phyloP scores from a whole-genome alignment of 1,284 basidiomycete genomes.

The Marasmius oreades region DNA sequence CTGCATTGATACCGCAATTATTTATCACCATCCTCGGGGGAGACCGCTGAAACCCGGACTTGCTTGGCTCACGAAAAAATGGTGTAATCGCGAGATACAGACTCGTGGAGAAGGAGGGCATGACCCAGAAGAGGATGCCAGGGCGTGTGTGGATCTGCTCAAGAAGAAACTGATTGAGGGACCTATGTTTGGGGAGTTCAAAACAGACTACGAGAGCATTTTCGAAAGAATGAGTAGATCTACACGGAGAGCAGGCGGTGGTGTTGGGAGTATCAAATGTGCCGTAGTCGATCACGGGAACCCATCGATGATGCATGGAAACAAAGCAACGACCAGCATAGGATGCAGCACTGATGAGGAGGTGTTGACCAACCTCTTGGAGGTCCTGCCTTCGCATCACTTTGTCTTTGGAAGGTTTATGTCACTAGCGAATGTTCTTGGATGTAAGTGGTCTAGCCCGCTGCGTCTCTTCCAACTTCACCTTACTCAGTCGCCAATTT shows the following conservation, averaged over 20 bases:
- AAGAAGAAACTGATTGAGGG: conserved; percentile 77
- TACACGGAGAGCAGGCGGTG: conserved; percentile 35
- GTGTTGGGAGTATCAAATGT: conserved; percentile 44
- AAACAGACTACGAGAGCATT: conserved; percentile 79
- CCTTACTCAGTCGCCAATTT: conserved; percentile 2
- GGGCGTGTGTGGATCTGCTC: conserved; percentile 80
- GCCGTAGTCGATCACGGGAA: conserved; percentile 86
- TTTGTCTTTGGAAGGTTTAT: conserved; percentile 83
- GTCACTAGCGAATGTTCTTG: conserved; percentile 68
- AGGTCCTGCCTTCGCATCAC: conserved; percentile 63
- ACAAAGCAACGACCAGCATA: conserved; percentile 73
- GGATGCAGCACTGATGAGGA: conserved; percentile 76
- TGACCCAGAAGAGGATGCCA: conserved; percentile 89
- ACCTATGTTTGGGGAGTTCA: conserved; percentile 83
- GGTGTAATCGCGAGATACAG: conserved; percentile 86
- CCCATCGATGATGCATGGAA: conserved; percentile 75
- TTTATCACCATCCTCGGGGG: conserved; percentile 88
- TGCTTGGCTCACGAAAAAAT: conserved; percentile 90
- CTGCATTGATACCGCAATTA: conserved; percentile 86
- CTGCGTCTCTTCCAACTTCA: background rate
- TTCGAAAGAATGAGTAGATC: conserved; percentile 77
- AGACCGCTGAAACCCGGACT: conserved; percentile 88
- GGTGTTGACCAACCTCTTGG: conserved; percentile 61
- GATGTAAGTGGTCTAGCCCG: too few species aligned
- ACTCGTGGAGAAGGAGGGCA: conserved; percentile 75